Evolutionary conservation across 768 basidiomycete species (phyloP), one percentile per base, ranked within the genome.

Genomic region (Suillus subluteus): DNA sequence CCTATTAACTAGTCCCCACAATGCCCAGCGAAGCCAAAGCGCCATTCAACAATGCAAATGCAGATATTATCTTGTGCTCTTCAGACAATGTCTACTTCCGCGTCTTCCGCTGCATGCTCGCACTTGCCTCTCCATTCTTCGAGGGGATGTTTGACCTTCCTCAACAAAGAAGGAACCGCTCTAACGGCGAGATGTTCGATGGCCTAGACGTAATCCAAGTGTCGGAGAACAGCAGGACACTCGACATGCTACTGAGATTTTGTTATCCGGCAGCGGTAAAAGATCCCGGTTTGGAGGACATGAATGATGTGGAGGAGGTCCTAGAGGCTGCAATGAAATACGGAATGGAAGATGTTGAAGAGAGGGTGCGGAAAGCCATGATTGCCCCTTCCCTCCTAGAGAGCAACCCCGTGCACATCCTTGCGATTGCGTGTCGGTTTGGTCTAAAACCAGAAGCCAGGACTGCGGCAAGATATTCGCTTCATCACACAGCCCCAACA

Each of bases 41-140:
- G 7, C 85, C 86, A 1, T 87, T 88, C 73, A 73, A 87, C 63
- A 75, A 81, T 58, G 75, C 76, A 26, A 79, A 80, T 63, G 83
- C 84, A 48, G 85, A 87, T 65, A 75, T 87, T 48, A 79, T 85
- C 67, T 73, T 88, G 48, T 81, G 82, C 63, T 83, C 87, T 11
- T 85, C 83, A 43, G 87, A 88, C 63, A 58, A 70, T 40, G 62
- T 76, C 15, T 67, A 76, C 48, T 73, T 72, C 46, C 59, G 69
- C 30, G 71, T 74, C 44, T 58, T 74, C 46, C 67, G 78, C 35
- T 70, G 78, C 54, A 26, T 75, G 58, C 67, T 79, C 7, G 66
- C 66, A 48, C 62, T 75, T 37, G 63, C 76, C 21, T 78, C 76
- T 6, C 75, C 76, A 32, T 71, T 78, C 56, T 78, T 77, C 63